Conservation (phyloP, 208 protist genomes). For the Lotmaria passim region DNA sequence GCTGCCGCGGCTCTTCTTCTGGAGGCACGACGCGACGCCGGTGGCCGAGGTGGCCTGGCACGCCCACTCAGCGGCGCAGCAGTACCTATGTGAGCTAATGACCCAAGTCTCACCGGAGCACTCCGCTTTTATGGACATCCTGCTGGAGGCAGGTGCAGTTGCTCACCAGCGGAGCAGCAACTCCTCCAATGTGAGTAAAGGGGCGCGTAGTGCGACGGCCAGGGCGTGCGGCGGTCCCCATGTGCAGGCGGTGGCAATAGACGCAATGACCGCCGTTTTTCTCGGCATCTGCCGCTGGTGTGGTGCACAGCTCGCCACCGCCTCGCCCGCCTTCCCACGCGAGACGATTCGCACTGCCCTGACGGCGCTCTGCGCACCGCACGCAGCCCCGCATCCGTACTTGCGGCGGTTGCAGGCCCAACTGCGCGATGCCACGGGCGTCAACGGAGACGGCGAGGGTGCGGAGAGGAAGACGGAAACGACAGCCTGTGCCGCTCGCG, state of each 20-base stretch:
- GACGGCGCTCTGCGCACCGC: not conserved
- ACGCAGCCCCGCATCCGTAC: not conserved
- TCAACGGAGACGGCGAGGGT: not conserved
- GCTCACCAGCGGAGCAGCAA: conserved; percentile 21
- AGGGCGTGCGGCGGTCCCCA: not conserved
- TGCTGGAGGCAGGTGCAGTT: conserved; percentile 45
- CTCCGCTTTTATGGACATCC: conserved; percentile 46
- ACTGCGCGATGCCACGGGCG: not conserved
- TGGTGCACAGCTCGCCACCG: conserved; percentile 18
- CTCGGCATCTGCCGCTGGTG: conserved; percentile 57
- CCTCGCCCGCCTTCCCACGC: not conserved
- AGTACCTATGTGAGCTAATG: conserved; percentile 35
- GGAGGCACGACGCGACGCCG: conserved; percentile 34
- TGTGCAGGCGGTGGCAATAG: conserved; percentile 15
- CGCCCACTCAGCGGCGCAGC: conserved; percentile 30
- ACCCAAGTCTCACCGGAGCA: not conserved
- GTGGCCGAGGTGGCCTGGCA: conserved; percentile 46
- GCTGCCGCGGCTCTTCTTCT: conserved; percentile 59
- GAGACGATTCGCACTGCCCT: not conserved
- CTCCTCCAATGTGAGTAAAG: too few species aligned
- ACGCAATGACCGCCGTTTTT: conserved; percentile 54
- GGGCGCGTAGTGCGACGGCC: not conserved
- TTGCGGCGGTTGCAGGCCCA: not conserved
- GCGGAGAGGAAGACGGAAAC: not conserved
- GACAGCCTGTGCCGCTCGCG: not conserved